These are phyloP conservation scores for Globisporangium polare DNA, from an alignment of 352 stramenopile species.

Conservation along the genomic window DNA sequence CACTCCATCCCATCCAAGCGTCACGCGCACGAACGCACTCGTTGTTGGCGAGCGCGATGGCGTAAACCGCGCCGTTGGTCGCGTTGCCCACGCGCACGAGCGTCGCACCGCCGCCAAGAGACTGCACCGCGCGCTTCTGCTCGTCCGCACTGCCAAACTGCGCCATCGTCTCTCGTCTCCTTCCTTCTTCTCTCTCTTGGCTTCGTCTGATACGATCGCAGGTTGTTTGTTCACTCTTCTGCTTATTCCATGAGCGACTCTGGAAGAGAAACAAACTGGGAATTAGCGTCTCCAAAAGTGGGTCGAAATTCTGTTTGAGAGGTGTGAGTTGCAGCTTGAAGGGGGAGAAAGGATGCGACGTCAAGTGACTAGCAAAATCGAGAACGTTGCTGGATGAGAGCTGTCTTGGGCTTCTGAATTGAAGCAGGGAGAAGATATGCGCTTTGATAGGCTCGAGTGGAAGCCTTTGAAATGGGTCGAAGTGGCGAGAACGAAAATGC, in stretches of 20 bases:
- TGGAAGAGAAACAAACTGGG: background rate
- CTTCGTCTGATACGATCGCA: background rate
- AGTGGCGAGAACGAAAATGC: slow-evolving; percentile 1
- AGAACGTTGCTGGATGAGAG: slow-evolving; percentile 3
- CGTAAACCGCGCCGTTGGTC: slow-evolving; percentile 34
- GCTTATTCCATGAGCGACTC: background rate
- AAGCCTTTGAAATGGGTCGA: background rate
- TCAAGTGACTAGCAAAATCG: background rate
- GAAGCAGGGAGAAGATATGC: background rate
- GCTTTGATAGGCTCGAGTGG: background rate
- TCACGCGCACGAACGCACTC: slow-evolving; percentile 34
- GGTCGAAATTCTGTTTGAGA: slow-evolving; percentile 4
- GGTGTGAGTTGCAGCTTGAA: slow-evolving; percentile 4
- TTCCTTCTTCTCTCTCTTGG: background rate
- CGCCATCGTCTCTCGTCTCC: slow-evolving; percentile 13
- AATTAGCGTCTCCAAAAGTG: background rate
- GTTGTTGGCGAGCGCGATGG: slow-evolving; percentile 31
- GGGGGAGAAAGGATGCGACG: background rate
- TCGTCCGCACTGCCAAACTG: slow-evolving; percentile 21
- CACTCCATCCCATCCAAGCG: background rate
- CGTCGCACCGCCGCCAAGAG: slow-evolving; percentile 5
- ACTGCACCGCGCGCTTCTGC: slow-evolving; percentile 10
- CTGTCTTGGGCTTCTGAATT: background rate
- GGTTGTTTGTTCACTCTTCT: background rate
- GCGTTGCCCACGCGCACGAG: slow-evolving; percentile 49